A percentile compares a stretch with the other conserved stretches of the same genome.
phyloP scores from a whole-genome alignment of 129 eudicot genomes.

The Tagetes erecta region DNA sequence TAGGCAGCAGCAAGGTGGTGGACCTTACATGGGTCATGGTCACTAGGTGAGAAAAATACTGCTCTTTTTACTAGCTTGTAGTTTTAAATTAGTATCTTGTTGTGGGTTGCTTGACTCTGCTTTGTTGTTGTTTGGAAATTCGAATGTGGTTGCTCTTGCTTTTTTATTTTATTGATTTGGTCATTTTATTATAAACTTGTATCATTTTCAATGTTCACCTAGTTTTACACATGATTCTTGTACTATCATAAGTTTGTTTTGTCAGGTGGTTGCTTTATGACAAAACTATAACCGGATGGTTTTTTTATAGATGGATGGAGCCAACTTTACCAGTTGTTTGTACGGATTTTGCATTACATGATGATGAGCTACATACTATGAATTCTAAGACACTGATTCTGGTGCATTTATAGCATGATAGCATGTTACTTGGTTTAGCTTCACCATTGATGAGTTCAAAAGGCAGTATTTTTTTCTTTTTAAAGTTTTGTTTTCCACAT shows the following conservation, averaged over 20 bases:
- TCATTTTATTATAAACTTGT: not conserved
- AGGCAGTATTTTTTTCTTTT: not conserved
- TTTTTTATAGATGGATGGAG: not conserved
- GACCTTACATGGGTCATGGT: slow-evolving; percentile 77
- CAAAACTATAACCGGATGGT: not conserved
- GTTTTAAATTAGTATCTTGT: not conserved
- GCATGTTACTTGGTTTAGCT: not conserved
- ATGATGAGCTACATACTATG: not conserved
- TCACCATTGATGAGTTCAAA: not conserved
- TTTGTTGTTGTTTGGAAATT: not conserved
- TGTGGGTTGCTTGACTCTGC: no score
- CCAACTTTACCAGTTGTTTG: not conserved
- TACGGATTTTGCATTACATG: not conserved
- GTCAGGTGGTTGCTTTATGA: not conserved
- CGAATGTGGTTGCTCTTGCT: no score
- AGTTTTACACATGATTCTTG: not conserved
- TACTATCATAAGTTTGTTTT: not conserved
- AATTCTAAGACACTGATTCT: not conserved
- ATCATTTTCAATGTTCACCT: not conserved
- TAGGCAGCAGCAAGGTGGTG: slow-evolving; percentile 82
- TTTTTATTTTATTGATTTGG: no score
- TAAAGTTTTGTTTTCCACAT: not conserved
- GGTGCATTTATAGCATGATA: not conserved
- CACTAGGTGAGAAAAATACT: slow-evolving; percentile 52
- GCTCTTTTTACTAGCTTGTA: not conserved